Conservation (phyloP, 129 eudicot species). For the Smallanthus sonchifolius region DNA sequence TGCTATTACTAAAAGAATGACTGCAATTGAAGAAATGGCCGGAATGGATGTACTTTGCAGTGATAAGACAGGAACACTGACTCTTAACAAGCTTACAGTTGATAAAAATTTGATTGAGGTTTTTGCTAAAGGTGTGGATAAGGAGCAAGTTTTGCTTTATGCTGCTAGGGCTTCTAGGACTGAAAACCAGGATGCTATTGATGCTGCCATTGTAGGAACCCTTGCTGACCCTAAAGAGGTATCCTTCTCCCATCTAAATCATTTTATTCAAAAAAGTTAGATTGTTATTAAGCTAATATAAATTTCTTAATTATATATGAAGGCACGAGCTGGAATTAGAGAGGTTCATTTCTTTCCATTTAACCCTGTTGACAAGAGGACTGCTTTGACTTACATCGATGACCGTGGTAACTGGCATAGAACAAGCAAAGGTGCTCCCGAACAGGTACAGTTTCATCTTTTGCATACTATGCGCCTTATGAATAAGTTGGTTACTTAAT, state of each 20-base stretch:
- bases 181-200: constrained; percentile 89
- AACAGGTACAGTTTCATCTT: constrained; percentile 48
- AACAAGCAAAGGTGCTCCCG: constrained; percentile 93
- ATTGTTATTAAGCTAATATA: neutral
- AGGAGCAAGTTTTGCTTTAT: constrained; percentile 62
- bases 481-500: constrained; percentile 11
- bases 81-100: constrained; percentile 69
- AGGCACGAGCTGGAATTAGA: constrained; percentile 81
- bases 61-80: constrained; percentile 86
- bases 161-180: constrained; percentile 87
- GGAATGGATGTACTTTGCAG: constrained; percentile 93
- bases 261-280: neutral
- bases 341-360: constrained; percentile 85
- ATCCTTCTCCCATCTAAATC: neutral
- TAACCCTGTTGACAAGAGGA: constrained; percentile 91
- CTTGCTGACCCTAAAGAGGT: constrained; percentile 94
- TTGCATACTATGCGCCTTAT: neutral
- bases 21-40: constrained; percentile 90
- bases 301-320: neutral
- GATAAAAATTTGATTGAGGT: constrained; percentile 76
- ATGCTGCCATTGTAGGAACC: constrained; percentile 83
- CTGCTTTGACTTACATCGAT: constrained; percentile 87
- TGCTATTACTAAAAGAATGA: constrained; percentile 91
- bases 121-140: constrained; percentile 69
- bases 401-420: constrained; percentile 76